Evolutionary conservation across 768 basidiomycete species (phyloP).

Genomic region (Amanita pseudoporphyria): DNA sequence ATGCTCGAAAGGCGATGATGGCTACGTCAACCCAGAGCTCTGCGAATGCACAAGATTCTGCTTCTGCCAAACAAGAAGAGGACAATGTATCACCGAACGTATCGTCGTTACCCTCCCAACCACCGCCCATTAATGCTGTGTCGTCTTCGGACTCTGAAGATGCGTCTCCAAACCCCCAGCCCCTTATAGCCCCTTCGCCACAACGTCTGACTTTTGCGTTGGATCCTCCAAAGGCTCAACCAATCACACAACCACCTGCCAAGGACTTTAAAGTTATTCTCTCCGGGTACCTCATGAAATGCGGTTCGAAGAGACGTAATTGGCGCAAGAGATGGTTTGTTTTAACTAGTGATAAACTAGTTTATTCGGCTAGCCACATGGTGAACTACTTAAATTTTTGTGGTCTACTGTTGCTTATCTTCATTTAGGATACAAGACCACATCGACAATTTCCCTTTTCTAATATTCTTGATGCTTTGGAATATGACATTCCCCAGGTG

Average conservation of each 20-base stretch:
- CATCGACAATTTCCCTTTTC: constrained; percentile 80
- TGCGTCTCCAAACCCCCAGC: constrained; percentile 32
- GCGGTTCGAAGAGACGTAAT: constrained; percentile 82
- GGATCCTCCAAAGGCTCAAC: constrained; percentile 33
- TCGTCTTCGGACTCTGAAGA: constrained; percentile 81
- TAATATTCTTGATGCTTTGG: constrained; percentile 86
- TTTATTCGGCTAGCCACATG: constrained; percentile 94
- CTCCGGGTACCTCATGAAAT: constrained; percentile 93
- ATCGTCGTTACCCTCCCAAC: constrained; percentile 41
- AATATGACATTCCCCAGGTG: constrained; percentile 60
- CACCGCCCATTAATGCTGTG: constrained; percentile 33
- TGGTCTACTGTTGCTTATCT: neutral
- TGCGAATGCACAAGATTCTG: constrained; percentile 41
- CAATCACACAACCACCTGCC: constrained; percentile 41
- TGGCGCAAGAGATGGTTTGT: constrained; percentile 99
- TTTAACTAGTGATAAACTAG: constrained; percentile 76
- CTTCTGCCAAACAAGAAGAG: constrained; percentile 23
- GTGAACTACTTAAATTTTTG: constrained; percentile 33
- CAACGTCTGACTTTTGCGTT: constrained; percentile 27
- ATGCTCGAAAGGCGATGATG: constrained; percentile 55
- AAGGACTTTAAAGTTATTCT: constrained; percentile 56
- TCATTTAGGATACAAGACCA: constrained; percentile 71
- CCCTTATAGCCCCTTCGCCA: constrained; percentile 27
- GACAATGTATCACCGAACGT: constrained; percentile 18
- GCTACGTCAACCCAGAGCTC: constrained; percentile 54